These are phyloP conservation scores for Fonsecaea erecta DNA, from an alignment of 2,329 filamentous ascomycete species.

Conservation along the genomic window DNA sequence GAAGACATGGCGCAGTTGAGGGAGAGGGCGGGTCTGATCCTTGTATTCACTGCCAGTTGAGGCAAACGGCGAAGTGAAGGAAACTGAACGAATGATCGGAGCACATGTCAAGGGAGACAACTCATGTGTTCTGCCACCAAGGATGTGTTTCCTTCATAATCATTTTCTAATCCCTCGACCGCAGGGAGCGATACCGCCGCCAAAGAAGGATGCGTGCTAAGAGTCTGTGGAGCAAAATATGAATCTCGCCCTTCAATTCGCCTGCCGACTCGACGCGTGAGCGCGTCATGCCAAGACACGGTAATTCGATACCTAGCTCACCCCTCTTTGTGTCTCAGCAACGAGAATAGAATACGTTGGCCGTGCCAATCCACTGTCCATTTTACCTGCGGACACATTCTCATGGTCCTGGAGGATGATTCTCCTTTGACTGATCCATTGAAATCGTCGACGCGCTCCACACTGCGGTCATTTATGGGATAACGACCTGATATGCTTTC, in stretches of 20 bases:
- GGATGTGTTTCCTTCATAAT: background rate
- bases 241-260: background rate
- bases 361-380: too few relatives aligned
- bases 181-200: background rate
- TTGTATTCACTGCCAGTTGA: background rate
- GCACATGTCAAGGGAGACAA: background rate
- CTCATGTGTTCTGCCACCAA: background rate
- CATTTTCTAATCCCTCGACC: background rate
- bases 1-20: conserved; percentile 17
- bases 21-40: background rate
- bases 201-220: background rate
- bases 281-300: conserved; percentile 9
- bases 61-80: background rate
- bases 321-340: too few relatives aligned
- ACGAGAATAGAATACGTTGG: too few relatives aligned
- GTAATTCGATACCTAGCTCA: too few relatives aligned
- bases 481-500: too few relatives aligned
- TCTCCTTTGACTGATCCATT: too few relatives aligned
- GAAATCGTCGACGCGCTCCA: too few relatives aligned
- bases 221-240: conserved; percentile 1
- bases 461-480: too few relatives aligned
- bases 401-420: too few relatives aligned
- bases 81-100: background rate
- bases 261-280: conserved; percentile 1
- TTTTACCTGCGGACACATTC: too few relatives aligned